These are phyloP conservation scores for Macadamia integrifolia DNA, from an alignment of 164 flowering plant genomes.

Conservation along the genomic window DNA sequence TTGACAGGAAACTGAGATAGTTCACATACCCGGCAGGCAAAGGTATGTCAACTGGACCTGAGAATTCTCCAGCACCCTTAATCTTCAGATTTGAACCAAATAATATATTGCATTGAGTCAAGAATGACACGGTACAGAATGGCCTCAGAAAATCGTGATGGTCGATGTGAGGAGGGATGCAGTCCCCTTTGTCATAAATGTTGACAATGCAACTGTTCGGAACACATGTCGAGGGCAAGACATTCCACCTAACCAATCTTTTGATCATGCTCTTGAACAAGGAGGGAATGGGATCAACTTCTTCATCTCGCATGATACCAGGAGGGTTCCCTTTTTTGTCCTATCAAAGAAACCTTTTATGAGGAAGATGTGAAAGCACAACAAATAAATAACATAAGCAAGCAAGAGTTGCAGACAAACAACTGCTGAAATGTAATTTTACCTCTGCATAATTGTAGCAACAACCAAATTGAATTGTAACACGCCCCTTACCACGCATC, in stretches of 20 bases:
- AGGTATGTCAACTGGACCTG: conserved; percentile 48
- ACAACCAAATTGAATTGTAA: conserved; percentile 17
- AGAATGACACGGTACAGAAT: conserved; percentile 52
- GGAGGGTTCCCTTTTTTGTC: conserved; percentile 60
- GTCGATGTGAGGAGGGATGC: conserved; percentile 32
- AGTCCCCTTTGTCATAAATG: conserved; percentile 40
- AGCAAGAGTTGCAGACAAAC: background rate
- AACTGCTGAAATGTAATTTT: conserved; percentile 4
- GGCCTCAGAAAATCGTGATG: conserved; percentile 58
- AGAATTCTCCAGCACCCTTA: conserved; percentile 37
- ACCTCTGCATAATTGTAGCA: conserved; percentile 54
- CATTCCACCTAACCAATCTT: conserved; percentile 43
- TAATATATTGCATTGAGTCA: conserved; percentile 43
- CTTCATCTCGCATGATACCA: conserved; percentile 53
- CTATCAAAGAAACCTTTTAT: conserved; percentile 20
- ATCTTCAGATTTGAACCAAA: conserved; percentile 44
- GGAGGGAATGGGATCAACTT: conserved; percentile 51
- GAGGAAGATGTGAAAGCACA: background rate
- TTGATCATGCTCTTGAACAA: conserved; percentile 40
- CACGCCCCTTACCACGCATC: conserved; percentile 68
- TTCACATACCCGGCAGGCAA: conserved; percentile 50
- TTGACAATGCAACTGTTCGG: conserved; percentile 61
- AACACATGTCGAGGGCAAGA: conserved; percentile 42
- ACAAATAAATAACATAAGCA: background rate
- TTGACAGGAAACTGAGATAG: background rate